Percentiles rank a stretch among this genome's conserved stretches.
Evolutionary conservation across 73 alveolate genomes (phyloP).

Genomic region (Tetrahymena thermophila): DNA sequence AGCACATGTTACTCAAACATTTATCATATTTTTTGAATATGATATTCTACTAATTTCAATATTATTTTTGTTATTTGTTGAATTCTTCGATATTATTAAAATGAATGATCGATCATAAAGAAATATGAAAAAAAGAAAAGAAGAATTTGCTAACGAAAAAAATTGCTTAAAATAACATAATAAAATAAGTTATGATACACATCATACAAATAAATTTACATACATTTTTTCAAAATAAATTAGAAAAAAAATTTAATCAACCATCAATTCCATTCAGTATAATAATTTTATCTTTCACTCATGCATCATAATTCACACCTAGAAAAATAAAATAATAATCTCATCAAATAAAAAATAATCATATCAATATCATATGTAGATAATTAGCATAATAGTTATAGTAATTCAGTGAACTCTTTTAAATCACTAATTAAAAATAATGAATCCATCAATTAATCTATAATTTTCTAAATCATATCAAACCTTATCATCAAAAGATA

Average conservation of each 20-base stretch:
- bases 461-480: background rate
- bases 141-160: background rate
- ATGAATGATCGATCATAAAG: background rate
- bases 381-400: background rate
- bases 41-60: background rate
- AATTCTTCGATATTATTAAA: background rate
- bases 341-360: background rate
- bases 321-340: background rate
- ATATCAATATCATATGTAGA: background rate
- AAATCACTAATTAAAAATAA: background rate
- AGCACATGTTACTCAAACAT: background rate
- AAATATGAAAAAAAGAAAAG: background rate
- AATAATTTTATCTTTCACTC: background rate
- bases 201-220: too few relatives aligned
- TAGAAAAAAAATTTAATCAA: background rate
- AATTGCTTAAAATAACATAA: background rate
- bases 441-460: background rate
- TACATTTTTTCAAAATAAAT: background rate
- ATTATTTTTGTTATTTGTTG: background rate
- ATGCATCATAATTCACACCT: background rate
- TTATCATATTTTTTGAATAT: background rate
- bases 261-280: background rate
- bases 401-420: background rate
- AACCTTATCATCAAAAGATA: background rate
- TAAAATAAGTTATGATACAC: too few relatives aligned